phyloP scores from a whole-genome alignment of 306 rosid species.

The Inga laurina region DNA sequence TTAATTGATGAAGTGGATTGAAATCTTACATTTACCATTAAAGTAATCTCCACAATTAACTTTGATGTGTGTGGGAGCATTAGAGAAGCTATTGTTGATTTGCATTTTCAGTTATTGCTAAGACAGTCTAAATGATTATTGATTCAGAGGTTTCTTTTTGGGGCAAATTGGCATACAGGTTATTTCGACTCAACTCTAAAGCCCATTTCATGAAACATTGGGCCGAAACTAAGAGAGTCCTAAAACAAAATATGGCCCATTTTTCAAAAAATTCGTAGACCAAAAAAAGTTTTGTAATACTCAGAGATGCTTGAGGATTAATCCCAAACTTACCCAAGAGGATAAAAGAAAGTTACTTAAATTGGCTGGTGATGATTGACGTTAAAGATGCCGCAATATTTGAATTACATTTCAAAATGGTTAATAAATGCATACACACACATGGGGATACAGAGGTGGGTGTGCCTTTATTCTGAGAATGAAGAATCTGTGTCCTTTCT shows the following conservation, averaged over 20 bases:
- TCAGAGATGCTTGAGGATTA: not conserved
- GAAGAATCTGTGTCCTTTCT: not conserved
- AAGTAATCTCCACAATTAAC: too few relatives aligned
- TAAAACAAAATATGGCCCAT: not conserved
- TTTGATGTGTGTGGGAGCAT: too few relatives aligned
- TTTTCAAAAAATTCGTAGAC: not conserved
- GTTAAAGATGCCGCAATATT: conserved; percentile 10
- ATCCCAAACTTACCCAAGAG: not conserved
- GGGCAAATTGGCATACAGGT: too few relatives aligned
- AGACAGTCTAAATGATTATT: not conserved
- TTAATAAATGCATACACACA: not conserved
- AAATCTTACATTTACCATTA: too few relatives aligned
- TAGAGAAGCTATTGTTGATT: too few relatives aligned
- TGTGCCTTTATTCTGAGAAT: not conserved
- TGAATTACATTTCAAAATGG: not conserved
- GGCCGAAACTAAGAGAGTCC: not conserved
- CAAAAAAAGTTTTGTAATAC: not conserved
- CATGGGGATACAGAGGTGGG: not conserved
- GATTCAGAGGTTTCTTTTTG: too few relatives aligned
- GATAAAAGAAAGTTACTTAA: too few relatives aligned
- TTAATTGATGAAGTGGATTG: not conserved
- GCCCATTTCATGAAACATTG: not conserved
- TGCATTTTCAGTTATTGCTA: not conserved
- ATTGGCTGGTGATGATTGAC: not conserved
- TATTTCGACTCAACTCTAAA: too few relatives aligned